Evolutionary conservation across 2,329 filamentous ascomycete species (phyloP).

Genomic region (Colletotrichum chrysophilum): DNA sequence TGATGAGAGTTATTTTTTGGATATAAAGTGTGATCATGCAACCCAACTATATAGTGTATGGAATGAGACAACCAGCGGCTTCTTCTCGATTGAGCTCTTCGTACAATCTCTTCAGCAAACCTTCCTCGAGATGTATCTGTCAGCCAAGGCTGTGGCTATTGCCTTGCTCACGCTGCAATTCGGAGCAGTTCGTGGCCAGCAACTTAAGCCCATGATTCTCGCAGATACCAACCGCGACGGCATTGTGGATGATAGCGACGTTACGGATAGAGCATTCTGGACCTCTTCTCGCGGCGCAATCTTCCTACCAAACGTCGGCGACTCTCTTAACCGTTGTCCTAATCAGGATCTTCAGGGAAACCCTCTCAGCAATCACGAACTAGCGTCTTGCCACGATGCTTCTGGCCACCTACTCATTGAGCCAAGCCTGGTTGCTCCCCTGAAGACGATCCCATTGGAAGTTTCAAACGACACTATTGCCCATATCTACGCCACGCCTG

Average conservation of each 20-base stretch:
- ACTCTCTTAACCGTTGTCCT: slow-evolving; percentile 35
- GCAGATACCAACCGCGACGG: slow-evolving; percentile 45
- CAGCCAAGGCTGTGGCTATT: neutral
- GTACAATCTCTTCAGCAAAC: neutral
- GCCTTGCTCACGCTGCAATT: neutral
- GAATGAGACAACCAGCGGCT: too few species aligned
- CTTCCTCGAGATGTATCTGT: neutral
- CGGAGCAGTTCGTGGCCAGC: neutral
- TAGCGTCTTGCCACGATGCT: slow-evolving; percentile 39
- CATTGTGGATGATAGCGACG: slow-evolving; percentile 30
- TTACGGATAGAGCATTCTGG: slow-evolving; percentile 28
- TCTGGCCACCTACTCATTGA: slow-evolving; percentile 35
- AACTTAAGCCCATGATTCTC: slow-evolving; percentile 22
- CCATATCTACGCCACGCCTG: neutral
- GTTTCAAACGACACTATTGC: slow-evolving; percentile 24
- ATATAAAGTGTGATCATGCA: too few species aligned
- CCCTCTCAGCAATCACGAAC: slow-evolving; percentile 26
- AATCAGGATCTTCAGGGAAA: slow-evolving; percentile 10
- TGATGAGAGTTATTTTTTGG: too few species aligned
- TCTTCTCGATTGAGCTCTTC: neutral
- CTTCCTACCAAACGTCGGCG: slow-evolving; percentile 41
- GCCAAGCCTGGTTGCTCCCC: slow-evolving; percentile 34
- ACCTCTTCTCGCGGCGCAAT: slow-evolving; percentile 31
- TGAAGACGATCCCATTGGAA: slow-evolving; percentile 33
- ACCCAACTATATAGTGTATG: too few species aligned